Conservation (phyloP, 2,329 filamentous ascomycete genomes). For the Nemania serpens region DNA sequence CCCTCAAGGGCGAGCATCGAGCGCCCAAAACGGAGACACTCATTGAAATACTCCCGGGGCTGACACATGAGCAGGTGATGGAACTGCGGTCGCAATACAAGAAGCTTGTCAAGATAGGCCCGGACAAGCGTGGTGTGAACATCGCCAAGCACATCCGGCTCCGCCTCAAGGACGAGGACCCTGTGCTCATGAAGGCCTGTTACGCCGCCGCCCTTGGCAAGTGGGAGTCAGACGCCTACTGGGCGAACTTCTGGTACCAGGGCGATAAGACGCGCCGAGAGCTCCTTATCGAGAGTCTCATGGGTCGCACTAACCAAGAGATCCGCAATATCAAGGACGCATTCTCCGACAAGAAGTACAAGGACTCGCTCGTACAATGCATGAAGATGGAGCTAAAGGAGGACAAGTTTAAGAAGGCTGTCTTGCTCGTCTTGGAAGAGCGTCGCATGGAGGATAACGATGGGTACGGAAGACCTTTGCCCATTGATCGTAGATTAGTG, state of each 20-base stretch:
- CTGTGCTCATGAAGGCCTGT: conserved; percentile 84
- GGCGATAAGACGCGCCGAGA: conserved; percentile 82
- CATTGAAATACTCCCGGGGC: conserved; percentile 80
- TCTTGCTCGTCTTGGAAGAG: conserved; percentile 83
- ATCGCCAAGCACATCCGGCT: conserved; percentile 83
- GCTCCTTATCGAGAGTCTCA: conserved; percentile 88
- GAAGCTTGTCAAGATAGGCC: conserved; percentile 78
- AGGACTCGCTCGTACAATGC: conserved; percentile 77
- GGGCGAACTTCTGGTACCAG: conserved; percentile 98
- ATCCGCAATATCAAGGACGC: conserved; percentile 83
- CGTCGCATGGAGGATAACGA: conserved; percentile 81
- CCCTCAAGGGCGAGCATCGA: conserved; percentile 67
- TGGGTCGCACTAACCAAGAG: conserved; percentile 88
- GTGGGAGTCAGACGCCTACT: conserved; percentile 95
- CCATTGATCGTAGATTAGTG: conserved; percentile 63
- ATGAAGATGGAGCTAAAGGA: conserved; percentile 93
- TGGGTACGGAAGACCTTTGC: conserved; percentile 61
- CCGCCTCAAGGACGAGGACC: conserved; percentile 72
- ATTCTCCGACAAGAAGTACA: conserved; percentile 91
- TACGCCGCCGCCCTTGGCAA: conserved; percentile 87
- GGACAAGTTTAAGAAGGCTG: conserved; percentile 92
- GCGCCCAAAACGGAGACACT: conserved; percentile 71
- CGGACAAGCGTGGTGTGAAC: conserved; percentile 77
- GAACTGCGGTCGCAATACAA: conserved; percentile 90
- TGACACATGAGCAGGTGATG: conserved; percentile 87